Percentiles rank a stretch among this genome's conserved stretches.
phyloP scores from a whole-genome alignment of 2,329 filamentous ascomycete genomes.

The Fusarium circinatum region DNA sequence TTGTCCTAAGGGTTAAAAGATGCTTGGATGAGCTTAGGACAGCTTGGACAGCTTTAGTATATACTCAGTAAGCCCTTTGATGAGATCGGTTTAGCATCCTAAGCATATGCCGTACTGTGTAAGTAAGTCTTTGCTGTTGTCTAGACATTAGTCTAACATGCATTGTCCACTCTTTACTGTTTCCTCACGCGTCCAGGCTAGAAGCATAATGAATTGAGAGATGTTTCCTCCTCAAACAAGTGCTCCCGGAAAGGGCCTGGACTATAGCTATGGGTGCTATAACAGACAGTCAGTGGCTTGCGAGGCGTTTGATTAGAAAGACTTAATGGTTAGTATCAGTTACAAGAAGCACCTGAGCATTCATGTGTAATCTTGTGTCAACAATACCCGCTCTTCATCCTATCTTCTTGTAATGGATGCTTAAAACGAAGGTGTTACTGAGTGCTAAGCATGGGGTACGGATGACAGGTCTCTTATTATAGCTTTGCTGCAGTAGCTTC shows the following conservation, averaged over 20 bases:
- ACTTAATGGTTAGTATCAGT: not conserved
- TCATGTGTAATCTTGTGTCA: not conserved
- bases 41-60: not conserved
- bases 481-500: not conserved
- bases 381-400: not conserved
- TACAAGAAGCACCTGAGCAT: not conserved
- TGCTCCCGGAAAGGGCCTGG: not conserved
- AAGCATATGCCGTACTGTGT: not conserved
- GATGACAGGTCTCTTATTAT: slow-evolving; percentile 20
- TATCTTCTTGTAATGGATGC: not conserved
- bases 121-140: not conserved
- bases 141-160: not conserved
- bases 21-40: not conserved
- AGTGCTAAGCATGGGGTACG: slow-evolving; percentile 2
- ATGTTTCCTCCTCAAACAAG: slow-evolving; percentile 14
- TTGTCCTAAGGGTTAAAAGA: not conserved
- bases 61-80: not conserved
- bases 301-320: not conserved
- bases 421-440: slow-evolving; percentile 10
- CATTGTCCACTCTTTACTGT: not conserved
- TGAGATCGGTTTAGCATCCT: no score
- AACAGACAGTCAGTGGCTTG: not conserved
- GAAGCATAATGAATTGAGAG: slow-evolving; percentile 7
- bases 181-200: not conserved
- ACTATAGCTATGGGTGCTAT: slow-evolving; percentile 20